Evolutionary conservation across 371 early-diverging fungal genomes (phyloP), one percentile per base, ranked within the genome.

Genomic region (Syncephalis plumigaleata): DNA sequence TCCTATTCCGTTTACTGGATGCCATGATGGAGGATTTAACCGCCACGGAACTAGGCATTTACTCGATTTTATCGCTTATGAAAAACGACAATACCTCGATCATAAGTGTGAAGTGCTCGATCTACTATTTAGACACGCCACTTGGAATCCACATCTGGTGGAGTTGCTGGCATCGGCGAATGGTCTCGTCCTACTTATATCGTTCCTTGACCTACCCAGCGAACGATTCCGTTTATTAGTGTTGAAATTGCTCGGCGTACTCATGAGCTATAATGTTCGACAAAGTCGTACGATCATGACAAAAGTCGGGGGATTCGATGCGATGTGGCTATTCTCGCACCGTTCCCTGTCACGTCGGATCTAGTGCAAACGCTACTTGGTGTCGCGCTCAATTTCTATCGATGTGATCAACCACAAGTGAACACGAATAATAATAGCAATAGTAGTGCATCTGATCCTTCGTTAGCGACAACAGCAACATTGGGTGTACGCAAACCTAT

Each of bases 221-320:
- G 64, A 63, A 26, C 58, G 56, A 36, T 60, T 60, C 21, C 46
- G 64, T 23, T 48, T 60, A 40, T 21, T 58, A 26, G 23, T 60
- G 16, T 44, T 63, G 20, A 63, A 63, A 48, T 60, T 63, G 61
- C 60, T 63, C 8, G 64, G 64, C 4, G 58, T 60, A 27, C 51
- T 63, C 13, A 50, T 63, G 44, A 63, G 58, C 39, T 58, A 58
- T 48, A 63, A 63, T 51, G 49, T 58, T 16, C 60, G 60, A 44
- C 55, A 61, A n/a, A 61, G 61, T 15, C 55, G 54, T 17, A 52
- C 56, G 5, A 50, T 61, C 2, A 42, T 63, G 44, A 56, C 54
- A 27, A 60, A 56, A 53, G 55, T 56, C 17, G 55, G 56, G 26
- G 64, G 58, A 23, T 60, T 63, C 16, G 64, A 56, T 2, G 38